Evolutionary conservation across 2,329 filamentous ascomycete genomes (phyloP), one percentile per base, ranked within the genome.

Genomic region (Penicillium aurantiogriseum): DNA sequence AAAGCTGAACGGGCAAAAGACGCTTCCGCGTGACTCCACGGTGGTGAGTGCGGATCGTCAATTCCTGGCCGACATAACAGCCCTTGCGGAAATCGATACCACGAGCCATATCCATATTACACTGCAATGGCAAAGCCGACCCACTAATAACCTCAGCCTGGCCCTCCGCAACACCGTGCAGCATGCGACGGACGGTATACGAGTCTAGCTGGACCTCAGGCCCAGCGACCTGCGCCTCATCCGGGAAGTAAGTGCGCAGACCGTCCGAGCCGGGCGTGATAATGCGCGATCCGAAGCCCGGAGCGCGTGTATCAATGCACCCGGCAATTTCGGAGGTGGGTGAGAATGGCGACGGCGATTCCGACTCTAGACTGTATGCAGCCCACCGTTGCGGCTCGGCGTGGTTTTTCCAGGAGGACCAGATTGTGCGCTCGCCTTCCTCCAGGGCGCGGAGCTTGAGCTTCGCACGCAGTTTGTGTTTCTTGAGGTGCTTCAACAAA

Each of bases 51-150:
- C 94, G 88, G 63, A 97, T 96, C 1, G 94, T 97, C 62, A 99
- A 83, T 75, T 99, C 94, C 76, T 99, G 94, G 0, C 94, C 94
- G 8, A 97, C 86, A 74, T 99, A 99, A 77, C 94, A 99, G 8
- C 94, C 94, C 78, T 99, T 99, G 70, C 86, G 86, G 78, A 94
- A 99, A 76, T 97, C 91, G 64, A 99, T 88, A 27, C 86, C 94
- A 47, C 85, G 83, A 82, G 90, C 90, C 58, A 90, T 78, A 75
- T 99, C 94, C 72, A 97, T 83, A 73, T 97, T 97, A 70, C 83
- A 88, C 76, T 97, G 93, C 74, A 92, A 88, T 1, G 94, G 93
- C 54, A 99, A 80, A 0, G 91, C 87, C 19, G 82, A 78, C 63
- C 89, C 89, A 57, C 81, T 77, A 7, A 85, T 73, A 21, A 99